These are phyloP conservation scores for Corinectria fuckeliana DNA, from an alignment of 2,329 filamentous ascomycete genomes.

Conservation along the genomic window DNA sequence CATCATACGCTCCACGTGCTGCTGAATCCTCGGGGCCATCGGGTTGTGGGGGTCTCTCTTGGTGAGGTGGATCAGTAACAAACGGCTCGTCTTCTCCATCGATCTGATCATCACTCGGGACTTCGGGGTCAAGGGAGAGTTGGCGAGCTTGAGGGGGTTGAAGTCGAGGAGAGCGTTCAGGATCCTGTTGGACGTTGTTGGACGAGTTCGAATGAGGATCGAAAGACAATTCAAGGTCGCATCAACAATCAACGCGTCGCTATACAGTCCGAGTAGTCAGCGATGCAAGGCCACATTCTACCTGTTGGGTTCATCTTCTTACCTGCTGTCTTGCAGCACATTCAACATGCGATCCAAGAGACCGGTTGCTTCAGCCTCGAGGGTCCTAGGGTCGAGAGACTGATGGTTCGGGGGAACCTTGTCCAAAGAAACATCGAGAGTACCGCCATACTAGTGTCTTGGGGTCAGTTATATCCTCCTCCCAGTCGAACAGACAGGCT, in stretches of 20 bases:
- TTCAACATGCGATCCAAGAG: constrained; percentile 86
- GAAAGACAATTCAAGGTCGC: constrained; percentile 90
- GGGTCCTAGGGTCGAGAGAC: constrained; percentile 76
- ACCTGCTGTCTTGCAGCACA: constrained; percentile 87
- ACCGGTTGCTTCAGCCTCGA: constrained; percentile 93
- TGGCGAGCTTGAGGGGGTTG: constrained; percentile 85
- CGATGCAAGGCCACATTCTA: background rate
- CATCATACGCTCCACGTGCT: constrained; percentile 83
- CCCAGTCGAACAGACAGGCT: background rate
- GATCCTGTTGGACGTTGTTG: constrained; percentile 83
- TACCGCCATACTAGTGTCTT: constrained; percentile 50
- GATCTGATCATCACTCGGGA: constrained; percentile 85
- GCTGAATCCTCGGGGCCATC: constrained; percentile 78
- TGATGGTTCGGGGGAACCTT: constrained; percentile 86
- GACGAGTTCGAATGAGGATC: constrained; percentile 80
- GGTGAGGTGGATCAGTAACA: constrained; percentile 81
- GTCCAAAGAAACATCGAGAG: constrained; percentile 80
- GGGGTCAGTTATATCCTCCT: constrained; percentile 17
- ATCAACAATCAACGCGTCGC: constrained; percentile 87
- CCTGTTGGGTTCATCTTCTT: constrained; percentile 41
- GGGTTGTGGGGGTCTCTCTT: constrained; percentile 87
- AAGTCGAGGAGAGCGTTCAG: constrained; percentile 86
- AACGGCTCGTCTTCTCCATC: constrained; percentile 91
- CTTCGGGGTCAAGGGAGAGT: constrained; percentile 77
- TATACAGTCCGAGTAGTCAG: constrained; percentile 45